Base-by-base conservation (phyloP, 345 rosid genomes). In the Hibiscus mutabilis region DNA sequence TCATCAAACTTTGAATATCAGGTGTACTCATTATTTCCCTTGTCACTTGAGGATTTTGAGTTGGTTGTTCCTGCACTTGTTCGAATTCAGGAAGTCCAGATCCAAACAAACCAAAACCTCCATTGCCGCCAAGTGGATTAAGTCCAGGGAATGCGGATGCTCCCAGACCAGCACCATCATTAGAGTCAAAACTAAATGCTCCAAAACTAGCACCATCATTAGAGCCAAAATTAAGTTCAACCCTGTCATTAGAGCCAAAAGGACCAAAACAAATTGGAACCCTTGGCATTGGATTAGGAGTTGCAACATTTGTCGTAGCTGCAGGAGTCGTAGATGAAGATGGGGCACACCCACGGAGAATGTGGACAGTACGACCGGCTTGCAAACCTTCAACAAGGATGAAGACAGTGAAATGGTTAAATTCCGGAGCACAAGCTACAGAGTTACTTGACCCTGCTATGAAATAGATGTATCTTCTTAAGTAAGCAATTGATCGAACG, bases 1-100 rank as follows among this genome's bases (percentile, higher is more conserved):
- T 90, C 97, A 95, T 81, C 31, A 89, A 75, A 79, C 80, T 84
- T 85, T 89, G 98, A 57, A 89, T 80, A 66, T 80, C 91, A 67
- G 97, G 97, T 76, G 84, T 84, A 76, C 89, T 91, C 97, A 91
- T 83, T 58, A 93, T 81, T 62, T 93, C 98, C 78, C 93, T 87
- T 83, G 88, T 77, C 75, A 91, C 84, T 74, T 83, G 84, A 13
- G 98, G 96, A 76, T 90, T 87, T 77, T 81, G 90, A 63, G 91
- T 85, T 58, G 83, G 72, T 56, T 91, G 96, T 77, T 90, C 95
- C 77, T 89, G 97, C 24, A 87, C 84, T 79, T 87, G 93, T 52
- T 86, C n/a, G n/a, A n/a, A n/a, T n/a, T n/a, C n/a, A n/a, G n/a
- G n/a, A n/a, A n/a, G n/a, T n/a, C n/a, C n/a, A 22, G 87, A 78